phyloP scores from a whole-genome alignment of 306 rosid genomes.

The Cotoneaster glaucophyllus region DNA sequence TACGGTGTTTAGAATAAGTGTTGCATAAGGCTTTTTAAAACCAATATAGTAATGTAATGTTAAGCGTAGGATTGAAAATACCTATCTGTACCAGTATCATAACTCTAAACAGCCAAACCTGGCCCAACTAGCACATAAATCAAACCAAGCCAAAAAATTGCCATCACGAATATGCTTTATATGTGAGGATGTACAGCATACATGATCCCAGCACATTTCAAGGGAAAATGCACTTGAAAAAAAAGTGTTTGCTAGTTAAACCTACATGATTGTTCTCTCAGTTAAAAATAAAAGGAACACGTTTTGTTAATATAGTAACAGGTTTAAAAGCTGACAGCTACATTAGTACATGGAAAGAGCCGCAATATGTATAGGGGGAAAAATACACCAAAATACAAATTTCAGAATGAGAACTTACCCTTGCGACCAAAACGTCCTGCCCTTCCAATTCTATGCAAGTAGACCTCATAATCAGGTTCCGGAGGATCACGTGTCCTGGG shows the following conservation, averaged over 20 bases:
- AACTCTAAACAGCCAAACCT: background rate
- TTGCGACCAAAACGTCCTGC: conserved; percentile 93
- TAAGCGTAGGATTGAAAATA: background rate
- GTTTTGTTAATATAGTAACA: background rate
- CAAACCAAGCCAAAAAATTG: background rate
- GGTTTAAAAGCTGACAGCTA: background rate
- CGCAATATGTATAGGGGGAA: background rate
- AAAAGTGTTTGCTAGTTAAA: background rate
- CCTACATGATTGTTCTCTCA: background rate
- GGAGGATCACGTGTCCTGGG: conserved; percentile 5
- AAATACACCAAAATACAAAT: background rate
- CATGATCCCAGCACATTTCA: background rate
- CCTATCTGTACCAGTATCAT: background rate
- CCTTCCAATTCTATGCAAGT: conserved; percentile 80
- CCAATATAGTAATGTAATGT: background rate
- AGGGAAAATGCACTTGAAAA: background rate
- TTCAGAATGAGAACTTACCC: conserved; percentile 38
- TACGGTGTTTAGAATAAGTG: background rate
- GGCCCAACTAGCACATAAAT: background rate
- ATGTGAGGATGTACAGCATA: background rate
- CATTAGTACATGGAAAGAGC: background rate
- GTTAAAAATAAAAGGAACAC: background rate
- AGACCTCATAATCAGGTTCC: conserved; percentile 82
- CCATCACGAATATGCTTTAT: no score
- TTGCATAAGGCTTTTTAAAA: background rate